phyloP scores from a whole-genome alignment of 2,329 filamentous ascomycete species.

The Xylaria digitata region DNA sequence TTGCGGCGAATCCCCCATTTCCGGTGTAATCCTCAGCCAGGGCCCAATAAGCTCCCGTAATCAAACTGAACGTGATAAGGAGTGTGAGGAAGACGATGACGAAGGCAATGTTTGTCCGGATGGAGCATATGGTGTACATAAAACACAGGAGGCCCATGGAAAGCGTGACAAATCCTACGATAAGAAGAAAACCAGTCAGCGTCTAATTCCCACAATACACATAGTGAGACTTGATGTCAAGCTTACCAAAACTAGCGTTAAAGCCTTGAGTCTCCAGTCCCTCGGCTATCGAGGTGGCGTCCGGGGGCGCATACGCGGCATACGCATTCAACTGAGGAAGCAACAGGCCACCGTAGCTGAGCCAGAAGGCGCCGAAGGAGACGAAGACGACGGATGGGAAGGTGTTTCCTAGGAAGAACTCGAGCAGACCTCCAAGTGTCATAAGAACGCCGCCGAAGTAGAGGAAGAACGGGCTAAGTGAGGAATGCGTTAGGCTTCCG shows the following conservation, averaged over 20 bases:
- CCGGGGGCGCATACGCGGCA: conserved; percentile 55
- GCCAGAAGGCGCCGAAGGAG: conserved; percentile 66
- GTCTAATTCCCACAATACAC: not conserved
- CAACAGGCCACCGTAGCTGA: conserved; percentile 66
- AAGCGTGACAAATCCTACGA: conserved; percentile 38
- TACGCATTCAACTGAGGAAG: conserved; percentile 65
- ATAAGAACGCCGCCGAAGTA: conserved; percentile 67
- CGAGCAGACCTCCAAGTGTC: conserved; percentile 63
- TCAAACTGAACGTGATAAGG: conserved; percentile 66
- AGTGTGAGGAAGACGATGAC: conserved; percentile 75
- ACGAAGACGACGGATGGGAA: conserved; percentile 69
- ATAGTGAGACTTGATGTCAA: not conserved
- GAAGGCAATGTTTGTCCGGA: conserved; percentile 79
- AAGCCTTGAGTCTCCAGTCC: conserved; percentile 63
- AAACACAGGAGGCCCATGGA: conserved; percentile 75
- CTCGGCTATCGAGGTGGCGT: conserved; percentile 48
- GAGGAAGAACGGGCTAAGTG: conserved; percentile 58
- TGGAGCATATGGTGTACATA: conserved; percentile 74
- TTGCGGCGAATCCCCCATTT: conserved; percentile 47
- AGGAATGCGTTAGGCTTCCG: conserved; percentile 28
- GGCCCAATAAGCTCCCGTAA: conserved; percentile 71
- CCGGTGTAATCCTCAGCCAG: conserved; percentile 57
- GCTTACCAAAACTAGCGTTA: conserved; percentile 65
- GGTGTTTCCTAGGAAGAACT: conserved; percentile 69
- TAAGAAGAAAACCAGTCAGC: not conserved